Conservation (phyloP, 495 filamentous ascomycete genomes). For the Emericellopsis terricola region DNA sequence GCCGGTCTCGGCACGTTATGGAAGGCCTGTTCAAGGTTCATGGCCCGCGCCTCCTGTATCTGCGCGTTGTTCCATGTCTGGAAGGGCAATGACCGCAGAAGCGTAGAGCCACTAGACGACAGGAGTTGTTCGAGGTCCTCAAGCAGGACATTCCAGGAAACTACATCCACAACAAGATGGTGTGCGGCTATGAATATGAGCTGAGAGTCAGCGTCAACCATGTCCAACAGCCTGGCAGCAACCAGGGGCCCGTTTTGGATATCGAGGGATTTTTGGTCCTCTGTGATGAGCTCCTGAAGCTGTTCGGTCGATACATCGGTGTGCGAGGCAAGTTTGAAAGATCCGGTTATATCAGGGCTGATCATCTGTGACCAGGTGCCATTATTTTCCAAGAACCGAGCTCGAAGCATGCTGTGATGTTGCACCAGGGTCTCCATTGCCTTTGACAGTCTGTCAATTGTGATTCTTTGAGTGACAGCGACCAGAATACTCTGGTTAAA, state of each 20-base stretch:
- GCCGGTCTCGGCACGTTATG: too few relatives aligned
- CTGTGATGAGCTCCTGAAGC: slow-evolving; percentile 17
- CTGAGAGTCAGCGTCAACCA: slow-evolving; percentile 15
- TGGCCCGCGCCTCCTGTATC: too few relatives aligned
- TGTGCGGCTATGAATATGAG: slow-evolving; percentile 47
- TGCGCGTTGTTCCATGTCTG: background rate
- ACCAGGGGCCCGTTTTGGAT: slow-evolving; percentile 14
- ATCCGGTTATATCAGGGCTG: too few relatives aligned
- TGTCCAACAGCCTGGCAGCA: slow-evolving; percentile 23
- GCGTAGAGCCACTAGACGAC: background rate
- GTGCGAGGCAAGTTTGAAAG: too few relatives aligned
- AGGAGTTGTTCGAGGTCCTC: slow-evolving; percentile 49
- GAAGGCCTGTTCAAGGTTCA: too few relatives aligned
- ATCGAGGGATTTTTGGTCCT: slow-evolving; percentile 21
- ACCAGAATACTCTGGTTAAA: slow-evolving; percentile 58
- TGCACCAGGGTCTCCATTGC: slow-evolving; percentile 40
- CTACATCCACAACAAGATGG: slow-evolving; percentile 51
- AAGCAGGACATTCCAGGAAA: slow-evolving; percentile 51
- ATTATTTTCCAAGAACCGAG: slow-evolving; percentile 31
- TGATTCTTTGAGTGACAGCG: slow-evolving; percentile 30
- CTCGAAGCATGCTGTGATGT: slow-evolving; percentile 58
- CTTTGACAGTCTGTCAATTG: slow-evolving; percentile 25
- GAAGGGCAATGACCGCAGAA: background rate
- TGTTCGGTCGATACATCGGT: slow-evolving; percentile 17
- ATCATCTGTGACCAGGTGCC: slow-evolving; percentile 27